Evolutionary conservation across 2,329 filamentous ascomycete genomes (phyloP).

Genomic region (Colletotrichum sp.): DNA sequence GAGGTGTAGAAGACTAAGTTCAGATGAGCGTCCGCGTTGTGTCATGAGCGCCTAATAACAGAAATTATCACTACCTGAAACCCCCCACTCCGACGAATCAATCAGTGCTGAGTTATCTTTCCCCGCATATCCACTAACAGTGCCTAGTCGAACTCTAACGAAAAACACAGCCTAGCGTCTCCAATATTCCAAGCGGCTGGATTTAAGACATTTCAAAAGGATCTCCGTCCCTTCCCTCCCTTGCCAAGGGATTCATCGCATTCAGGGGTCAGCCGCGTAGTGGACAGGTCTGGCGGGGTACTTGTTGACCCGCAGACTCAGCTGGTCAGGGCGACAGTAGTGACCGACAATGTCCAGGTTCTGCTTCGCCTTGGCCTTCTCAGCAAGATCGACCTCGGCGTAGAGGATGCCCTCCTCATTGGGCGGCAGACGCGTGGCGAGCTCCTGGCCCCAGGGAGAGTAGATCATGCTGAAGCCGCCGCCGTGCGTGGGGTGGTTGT

Average conservation of each 20-base stretch:
- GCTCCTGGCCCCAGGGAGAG: slow-evolving; percentile 31
- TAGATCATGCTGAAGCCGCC: slow-evolving; percentile 37
- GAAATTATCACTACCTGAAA: background rate
- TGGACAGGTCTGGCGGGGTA: slow-evolving; percentile 3
- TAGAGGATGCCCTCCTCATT: slow-evolving; percentile 39
- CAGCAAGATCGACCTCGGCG: slow-evolving; percentile 38
- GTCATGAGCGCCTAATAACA: background rate
- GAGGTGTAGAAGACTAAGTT: background rate
- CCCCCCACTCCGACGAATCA: background rate
- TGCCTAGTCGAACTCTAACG: background rate
- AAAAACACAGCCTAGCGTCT: background rate
- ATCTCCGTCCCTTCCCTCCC: background rate
- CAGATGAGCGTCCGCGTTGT: background rate
- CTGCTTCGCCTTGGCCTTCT: slow-evolving; percentile 18
- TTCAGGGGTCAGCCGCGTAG: slow-evolving; percentile 7
- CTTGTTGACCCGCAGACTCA: slow-evolving; percentile 24
- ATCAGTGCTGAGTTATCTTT: background rate
- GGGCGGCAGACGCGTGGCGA: slow-evolving; percentile 29
- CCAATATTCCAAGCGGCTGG: background rate
- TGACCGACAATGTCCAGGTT: slow-evolving; percentile 27
- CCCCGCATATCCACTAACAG: background rate
- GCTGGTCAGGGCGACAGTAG: slow-evolving; percentile 44
- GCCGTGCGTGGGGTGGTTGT: slow-evolving; percentile 15
- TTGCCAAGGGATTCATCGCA: background rate
- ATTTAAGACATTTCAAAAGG: background rate